These are phyloP conservation scores for Trichoderma erinaceum DNA, from an alignment of 495 filamentous ascomycete genomes.

Conservation along the genomic window DNA sequence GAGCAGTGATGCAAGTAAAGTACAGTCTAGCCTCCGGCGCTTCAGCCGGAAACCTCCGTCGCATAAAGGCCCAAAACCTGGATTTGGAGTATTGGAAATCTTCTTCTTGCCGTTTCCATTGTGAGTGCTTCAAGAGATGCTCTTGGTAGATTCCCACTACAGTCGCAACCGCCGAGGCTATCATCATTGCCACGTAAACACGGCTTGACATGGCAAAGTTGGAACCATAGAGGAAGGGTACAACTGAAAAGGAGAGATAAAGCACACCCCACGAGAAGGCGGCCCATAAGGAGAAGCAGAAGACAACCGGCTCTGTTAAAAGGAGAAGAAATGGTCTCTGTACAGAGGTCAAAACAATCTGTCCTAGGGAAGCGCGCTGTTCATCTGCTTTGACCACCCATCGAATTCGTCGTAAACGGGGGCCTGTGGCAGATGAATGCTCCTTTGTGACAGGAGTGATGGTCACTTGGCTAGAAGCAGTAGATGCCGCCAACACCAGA, in stretches of 20 bases:
- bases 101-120: slow-evolving; percentile 26
- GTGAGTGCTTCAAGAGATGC: slow-evolving; percentile 34
- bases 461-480: slow-evolving; percentile 11
- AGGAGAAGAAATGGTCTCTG: slow-evolving; percentile 82
- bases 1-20: slow-evolving; percentile 69
- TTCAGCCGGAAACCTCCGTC: slow-evolving; percentile 36
- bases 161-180: slow-evolving; percentile 64
- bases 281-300: slow-evolving; percentile 90
- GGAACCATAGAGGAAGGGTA: slow-evolving; percentile 75
- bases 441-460: slow-evolving; percentile 19
- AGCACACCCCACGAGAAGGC: slow-evolving; percentile 86
- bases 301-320: slow-evolving; percentile 85
- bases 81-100: not conserved
- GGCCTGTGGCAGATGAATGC: slow-evolving; percentile 18
- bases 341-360: slow-evolving; percentile 71
- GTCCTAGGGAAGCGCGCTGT: slow-evolving; percentile 59
- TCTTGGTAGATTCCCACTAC: slow-evolving; percentile 71
- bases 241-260: slow-evolving; percentile 72
- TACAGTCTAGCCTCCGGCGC: slow-evolving; percentile 77
- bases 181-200: slow-evolving; percentile 67
- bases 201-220: slow-evolving; percentile 58
- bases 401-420: slow-evolving; percentile 56
- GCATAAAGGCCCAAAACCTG: slow-evolving; percentile 32
- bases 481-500: not conserved
- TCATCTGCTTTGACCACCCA: slow-evolving; percentile 86